Evolutionary conservation across 352 stramenopile species (phyloP), one percentile per base, ranked within the genome.

Genomic region (Globisporangium lucens): DNA sequence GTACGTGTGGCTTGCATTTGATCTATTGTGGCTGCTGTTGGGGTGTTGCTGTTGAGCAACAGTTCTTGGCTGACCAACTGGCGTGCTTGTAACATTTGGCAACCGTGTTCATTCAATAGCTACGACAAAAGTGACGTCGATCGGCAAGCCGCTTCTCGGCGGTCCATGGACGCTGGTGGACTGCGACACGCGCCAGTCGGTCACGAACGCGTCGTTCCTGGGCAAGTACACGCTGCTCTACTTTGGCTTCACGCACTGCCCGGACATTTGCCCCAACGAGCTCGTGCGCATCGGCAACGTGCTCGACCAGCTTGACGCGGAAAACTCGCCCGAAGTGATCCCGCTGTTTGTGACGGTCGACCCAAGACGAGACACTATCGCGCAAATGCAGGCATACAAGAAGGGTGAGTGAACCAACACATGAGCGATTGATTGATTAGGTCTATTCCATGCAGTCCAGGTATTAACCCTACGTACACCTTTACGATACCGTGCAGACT

Each of bases 181-280:
- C 68, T 96, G 91, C 57, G 75, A 95, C 63, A 89, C 85, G 33
- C 82, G 91, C 64, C 76, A 70, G 22, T 88, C 89, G 6, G 88
- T 98, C 43, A 98, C 93, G 29, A 91, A 99, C 72, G 90, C 87
- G 43, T 89, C 89, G 69, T 98, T 92, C 73, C 77, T 74, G 53
- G 97, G 97, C 69, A 95, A 99, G 73, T 98, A 97, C 82, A 89
- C 94, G 65, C 82, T 99, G 49, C 79, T 99, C 27, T 99, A 99
- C 89, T 99, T 99, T 89, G 98, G 98, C 70, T 99, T 99, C 84
- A 98, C 97, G 65, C 93, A 98, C 71, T 99, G 98, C 79, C 98
- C 98, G 4, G 98, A 99, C 77, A 99, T 99, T 75, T 99, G 98
- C 71, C 98, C 98, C 15, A 98, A 98, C 35, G 98, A 99, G 83